Percentiles rank a stretch among this genome's conserved stretches.
These are phyloP conservation scores for Tricholoma hemisulphureum DNA, from an alignment of 768 basidiomycete species.

Conservation along the genomic window DNA sequence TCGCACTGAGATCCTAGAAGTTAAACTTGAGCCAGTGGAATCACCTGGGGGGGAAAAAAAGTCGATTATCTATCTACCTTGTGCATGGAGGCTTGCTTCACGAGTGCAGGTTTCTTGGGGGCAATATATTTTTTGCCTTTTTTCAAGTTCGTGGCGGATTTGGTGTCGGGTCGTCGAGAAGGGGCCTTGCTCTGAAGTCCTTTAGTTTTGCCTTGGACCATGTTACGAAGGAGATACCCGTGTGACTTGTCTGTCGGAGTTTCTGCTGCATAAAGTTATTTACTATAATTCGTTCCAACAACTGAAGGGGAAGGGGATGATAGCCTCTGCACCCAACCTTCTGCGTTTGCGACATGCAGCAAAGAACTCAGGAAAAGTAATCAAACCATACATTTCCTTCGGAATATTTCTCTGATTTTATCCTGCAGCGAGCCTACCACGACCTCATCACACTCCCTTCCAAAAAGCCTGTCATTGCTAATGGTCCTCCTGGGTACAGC, in stretches of 20 bases:
- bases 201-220: slow-evolving; percentile 89
- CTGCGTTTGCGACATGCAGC: slow-evolving; percentile 55
- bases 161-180: slow-evolving; percentile 55
- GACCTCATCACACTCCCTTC: slow-evolving; percentile 64
- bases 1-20: slow-evolving; percentile 74
- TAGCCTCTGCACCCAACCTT: slow-evolving; percentile 46
- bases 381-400: background rate
- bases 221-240: slow-evolving; percentile 26
- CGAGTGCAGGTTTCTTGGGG: slow-evolving; percentile 73
- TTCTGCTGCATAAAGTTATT: too few species aligned
- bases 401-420: background rate
- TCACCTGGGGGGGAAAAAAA: slow-evolving; percentile 1
- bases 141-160: slow-evolving; percentile 68
- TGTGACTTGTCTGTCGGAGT: slow-evolving; percentile 14
- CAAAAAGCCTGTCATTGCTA: slow-evolving; percentile 65
- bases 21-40: background rate
- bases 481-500: slow-evolving; percentile 82
- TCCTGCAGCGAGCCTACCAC: slow-evolving; percentile 64
- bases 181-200: slow-evolving; percentile 60
- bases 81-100: slow-evolving; percentile 76
- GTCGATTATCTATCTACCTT: too few species aligned
- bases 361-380: slow-evolving; percentile 46
- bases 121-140: slow-evolving; percentile 78
- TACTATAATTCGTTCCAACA: too few species aligned
- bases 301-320: slow-evolving; percentile 31